Conservation (phyloP, 192 early-diverging fungal species). For the Diversispora eburnea region DNA sequence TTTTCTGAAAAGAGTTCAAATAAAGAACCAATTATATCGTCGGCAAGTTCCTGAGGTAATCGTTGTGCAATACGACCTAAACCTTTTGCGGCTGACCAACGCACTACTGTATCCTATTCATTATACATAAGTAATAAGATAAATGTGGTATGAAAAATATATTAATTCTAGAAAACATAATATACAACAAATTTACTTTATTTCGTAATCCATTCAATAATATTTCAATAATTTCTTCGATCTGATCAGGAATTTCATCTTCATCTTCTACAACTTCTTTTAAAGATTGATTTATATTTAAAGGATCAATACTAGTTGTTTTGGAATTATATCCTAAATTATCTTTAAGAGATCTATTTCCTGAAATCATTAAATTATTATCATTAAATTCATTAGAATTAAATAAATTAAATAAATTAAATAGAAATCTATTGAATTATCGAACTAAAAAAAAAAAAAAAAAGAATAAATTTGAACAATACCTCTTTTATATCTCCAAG, state of each 20-base stretch:
- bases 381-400: neutral
- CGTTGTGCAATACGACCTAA: conserved; percentile 84
- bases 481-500: conserved; percentile 72
- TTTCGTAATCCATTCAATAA: conserved; percentile 82
- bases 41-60: conserved; percentile 72
- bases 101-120: conserved; percentile 81
- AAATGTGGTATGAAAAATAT: neutral
- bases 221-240: conserved; percentile 80
- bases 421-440: neutral
- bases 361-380: conserved; percentile 27
- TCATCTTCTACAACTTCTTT: conserved; percentile 55
- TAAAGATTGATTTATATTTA: conserved; percentile 21
- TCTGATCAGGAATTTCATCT: conserved; percentile 73
- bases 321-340: conserved; percentile 45
- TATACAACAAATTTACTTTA: conserved; percentile 46
- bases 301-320: conserved; percentile 34
- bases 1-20: conserved; percentile 83
- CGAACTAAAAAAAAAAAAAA: too few species aligned
- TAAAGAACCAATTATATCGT: conserved; percentile 78
- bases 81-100: conserved; percentile 97
- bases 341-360: conserved; percentile 51
- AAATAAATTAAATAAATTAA: neutral
- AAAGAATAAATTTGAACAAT: neutral
- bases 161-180: neutral
- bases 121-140: too few species aligned